These are phyloP conservation scores for Nothophaeocryptopus gaeumannii DNA, from an alignment of 2,329 filamentous ascomycete genomes.

Conservation along the genomic window DNA sequence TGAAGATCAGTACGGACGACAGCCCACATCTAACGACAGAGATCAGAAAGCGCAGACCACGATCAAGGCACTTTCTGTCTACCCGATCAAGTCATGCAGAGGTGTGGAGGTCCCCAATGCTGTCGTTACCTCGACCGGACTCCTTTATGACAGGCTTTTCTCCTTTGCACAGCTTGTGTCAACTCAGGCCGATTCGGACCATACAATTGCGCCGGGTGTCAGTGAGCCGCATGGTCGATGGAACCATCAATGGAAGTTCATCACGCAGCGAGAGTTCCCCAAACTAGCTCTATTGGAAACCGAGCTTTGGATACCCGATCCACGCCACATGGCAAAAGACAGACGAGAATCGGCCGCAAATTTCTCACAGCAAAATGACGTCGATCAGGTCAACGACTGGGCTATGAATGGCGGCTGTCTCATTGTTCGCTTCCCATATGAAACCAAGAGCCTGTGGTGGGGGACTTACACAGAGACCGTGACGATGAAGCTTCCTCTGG, in stretches of 20 bases:
- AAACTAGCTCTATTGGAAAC: constrained; percentile 66
- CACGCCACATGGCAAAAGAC: neutral
- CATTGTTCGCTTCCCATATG: constrained; percentile 62
- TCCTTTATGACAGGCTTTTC: constrained; percentile 45
- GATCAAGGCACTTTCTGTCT: constrained; percentile 43
- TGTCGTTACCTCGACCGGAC: constrained; percentile 43
- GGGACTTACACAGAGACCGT: constrained; percentile 43
- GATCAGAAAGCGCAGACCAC: constrained; percentile 15
- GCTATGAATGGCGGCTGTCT: constrained; percentile 59
- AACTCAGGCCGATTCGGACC: constrained; percentile 23
- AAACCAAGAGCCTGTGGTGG: constrained; percentile 31
- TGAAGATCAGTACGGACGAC: constrained; percentile 20
- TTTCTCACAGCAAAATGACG: neutral
- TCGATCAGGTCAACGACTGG: constrained; percentile 43
- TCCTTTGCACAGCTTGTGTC: constrained; percentile 65
- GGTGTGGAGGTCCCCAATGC: constrained; percentile 38
- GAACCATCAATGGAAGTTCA: constrained; percentile 62
- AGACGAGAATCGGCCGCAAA: neutral
- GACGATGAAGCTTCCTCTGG: constrained; percentile 65
- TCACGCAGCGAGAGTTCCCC: constrained; percentile 68
- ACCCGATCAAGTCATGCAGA: constrained; percentile 50
- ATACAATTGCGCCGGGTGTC: too few species aligned
- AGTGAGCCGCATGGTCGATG: constrained; percentile 28
- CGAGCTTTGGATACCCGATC: constrained; percentile 68
- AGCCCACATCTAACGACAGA: neutral